phyloP scores from a whole-genome alignment of 2,329 filamentous ascomycete species.

The Zasmidium citrigriseum region DNA sequence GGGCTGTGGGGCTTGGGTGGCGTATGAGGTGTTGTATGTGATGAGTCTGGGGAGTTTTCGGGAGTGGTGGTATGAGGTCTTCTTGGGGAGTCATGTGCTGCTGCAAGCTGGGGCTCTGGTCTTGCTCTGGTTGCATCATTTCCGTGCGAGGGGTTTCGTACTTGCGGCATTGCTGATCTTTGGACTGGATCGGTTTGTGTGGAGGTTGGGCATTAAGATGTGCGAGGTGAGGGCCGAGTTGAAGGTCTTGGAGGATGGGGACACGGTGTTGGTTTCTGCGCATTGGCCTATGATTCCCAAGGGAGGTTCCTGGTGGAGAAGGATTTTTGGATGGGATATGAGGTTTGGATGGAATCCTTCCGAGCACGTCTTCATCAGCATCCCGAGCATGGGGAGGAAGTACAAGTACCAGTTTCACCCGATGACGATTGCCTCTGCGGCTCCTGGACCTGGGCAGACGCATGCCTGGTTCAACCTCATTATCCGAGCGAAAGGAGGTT shows the following conservation, averaged over 20 bases:
- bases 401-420: constrained; percentile 64
- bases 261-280: constrained; percentile 56
- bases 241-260: constrained; percentile 56
- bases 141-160: constrained; percentile 55
- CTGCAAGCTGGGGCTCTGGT: constrained; percentile 58
- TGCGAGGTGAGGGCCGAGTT: constrained; percentile 52
- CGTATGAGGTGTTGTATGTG: constrained; percentile 64
- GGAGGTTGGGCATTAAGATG: constrained; percentile 57
- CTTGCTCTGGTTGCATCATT: constrained; percentile 63
- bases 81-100: constrained; percentile 59
- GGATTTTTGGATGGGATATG: constrained; percentile 30
- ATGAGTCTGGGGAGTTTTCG: constrained; percentile 63
- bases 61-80: constrained; percentile 63
- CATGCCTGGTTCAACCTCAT: constrained; percentile 59
- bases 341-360: constrained; percentile 58
- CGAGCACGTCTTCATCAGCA: constrained; percentile 64
- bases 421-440: constrained; percentile 66
- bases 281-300: constrained; percentile 40
- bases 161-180: constrained; percentile 57
- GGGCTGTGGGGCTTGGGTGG: constrained; percentile 57
- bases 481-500: constrained; percentile 62
- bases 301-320: constrained; percentile 1
- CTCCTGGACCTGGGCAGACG: constrained; percentile 42
- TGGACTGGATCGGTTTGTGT: constrained; percentile 58
- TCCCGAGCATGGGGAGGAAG: constrained; percentile 55